Conservation (phyloP, 129 eudicot species). For the Centrapalus pauciflorus region DNA sequence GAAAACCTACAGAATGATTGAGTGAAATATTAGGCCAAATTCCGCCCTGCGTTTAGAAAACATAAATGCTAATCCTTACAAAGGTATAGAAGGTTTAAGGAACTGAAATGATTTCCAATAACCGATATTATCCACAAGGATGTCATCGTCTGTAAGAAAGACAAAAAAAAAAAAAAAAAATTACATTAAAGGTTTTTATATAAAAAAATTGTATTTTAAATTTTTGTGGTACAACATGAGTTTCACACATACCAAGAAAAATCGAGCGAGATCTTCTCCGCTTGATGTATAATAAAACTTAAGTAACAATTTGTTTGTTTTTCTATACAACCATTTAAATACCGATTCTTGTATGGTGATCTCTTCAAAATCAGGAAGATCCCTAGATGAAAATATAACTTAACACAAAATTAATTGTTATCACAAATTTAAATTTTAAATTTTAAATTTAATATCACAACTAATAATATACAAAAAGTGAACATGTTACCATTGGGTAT, state of each 20-base stretch:
- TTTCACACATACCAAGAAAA: slow-evolving; percentile 48
- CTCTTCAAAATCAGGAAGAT: slow-evolving; percentile 47
- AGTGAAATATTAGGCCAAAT: not conserved
- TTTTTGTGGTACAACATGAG: not conserved
- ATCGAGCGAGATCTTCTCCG: slow-evolving; percentile 57
- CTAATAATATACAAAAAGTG: not conserved
- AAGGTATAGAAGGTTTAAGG: slow-evolving; percentile 60
- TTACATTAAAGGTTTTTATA: not conserved
- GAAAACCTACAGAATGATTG: slow-evolving; percentile 36
- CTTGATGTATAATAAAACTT: slow-evolving; percentile 55
- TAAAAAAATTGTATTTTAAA: not conserved
- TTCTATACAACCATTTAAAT: slow-evolving; percentile 44
- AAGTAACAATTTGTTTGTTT: slow-evolving; percentile 41
- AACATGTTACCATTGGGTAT: slow-evolving; percentile 44
- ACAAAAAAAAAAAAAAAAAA: not conserved
- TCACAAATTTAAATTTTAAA: not conserved
- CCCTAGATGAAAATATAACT: slow-evolving; percentile 31
- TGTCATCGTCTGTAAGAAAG: slow-evolving; percentile 38
- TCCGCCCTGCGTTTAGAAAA: not conserved
- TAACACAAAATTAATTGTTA: not conserved
- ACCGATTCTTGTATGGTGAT: slow-evolving; percentile 58
- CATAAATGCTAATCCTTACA: slow-evolving; percentile 32
- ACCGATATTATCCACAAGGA: slow-evolving; percentile 66
- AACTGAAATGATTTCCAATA: slow-evolving; percentile 58
- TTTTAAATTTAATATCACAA: not conserved